These are phyloP conservation scores for Adenanthera pavonina DNA, from an alignment of 306 rosid species.

Conservation along the genomic window DNA sequence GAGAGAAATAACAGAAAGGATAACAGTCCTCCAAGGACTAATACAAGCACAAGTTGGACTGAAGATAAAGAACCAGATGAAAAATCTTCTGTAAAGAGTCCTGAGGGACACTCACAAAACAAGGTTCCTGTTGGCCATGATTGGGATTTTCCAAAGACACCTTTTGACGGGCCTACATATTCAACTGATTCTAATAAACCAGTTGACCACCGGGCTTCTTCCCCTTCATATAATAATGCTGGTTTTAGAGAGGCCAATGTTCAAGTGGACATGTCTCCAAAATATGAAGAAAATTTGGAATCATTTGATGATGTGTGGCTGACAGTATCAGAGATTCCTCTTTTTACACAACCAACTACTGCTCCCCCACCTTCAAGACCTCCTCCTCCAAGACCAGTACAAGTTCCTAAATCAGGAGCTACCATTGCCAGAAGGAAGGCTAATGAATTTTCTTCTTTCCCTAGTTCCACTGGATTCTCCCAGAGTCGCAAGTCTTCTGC, in stretches of 20 bases:
- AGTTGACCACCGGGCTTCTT: constrained; percentile 59
- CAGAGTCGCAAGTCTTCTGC: constrained; percentile 64
- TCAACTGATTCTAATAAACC: constrained; percentile 61
- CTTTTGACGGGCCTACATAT: constrained; percentile 66
- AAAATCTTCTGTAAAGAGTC: constrained; percentile 59
- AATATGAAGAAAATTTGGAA: constrained; percentile 64
- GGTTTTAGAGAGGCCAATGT: constrained; percentile 51
- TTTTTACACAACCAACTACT: constrained; percentile 84
- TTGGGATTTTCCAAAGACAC: constrained; percentile 65
- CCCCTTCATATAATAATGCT: constrained; percentile 60
- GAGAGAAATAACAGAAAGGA: constrained; percentile 66
- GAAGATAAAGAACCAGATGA: constrained; percentile 60
- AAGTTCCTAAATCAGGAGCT: constrained; percentile 56
- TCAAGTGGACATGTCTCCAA: constrained; percentile 59
- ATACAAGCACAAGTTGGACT: constrained; percentile 53
- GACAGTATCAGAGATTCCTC: constrained; percentile 92
- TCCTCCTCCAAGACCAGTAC: constrained; percentile 96
- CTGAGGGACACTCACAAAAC: constrained; percentile 60
- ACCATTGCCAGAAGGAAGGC: constrained; percentile 65
- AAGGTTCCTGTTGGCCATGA: constrained; percentile 59
- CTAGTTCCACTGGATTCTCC: constrained; percentile 57
- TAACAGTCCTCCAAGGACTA: constrained; percentile 58
- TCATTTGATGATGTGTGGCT: constrained; percentile 77
- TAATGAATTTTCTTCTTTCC: constrained; percentile 59
- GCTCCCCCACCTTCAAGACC: constrained; percentile 99